Percentiles rank a stretch among this genome's conserved stretches.
phyloP scores from a whole-genome alignment of 345 rosid genomes.

The Rubroshorea leprosula region DNA sequence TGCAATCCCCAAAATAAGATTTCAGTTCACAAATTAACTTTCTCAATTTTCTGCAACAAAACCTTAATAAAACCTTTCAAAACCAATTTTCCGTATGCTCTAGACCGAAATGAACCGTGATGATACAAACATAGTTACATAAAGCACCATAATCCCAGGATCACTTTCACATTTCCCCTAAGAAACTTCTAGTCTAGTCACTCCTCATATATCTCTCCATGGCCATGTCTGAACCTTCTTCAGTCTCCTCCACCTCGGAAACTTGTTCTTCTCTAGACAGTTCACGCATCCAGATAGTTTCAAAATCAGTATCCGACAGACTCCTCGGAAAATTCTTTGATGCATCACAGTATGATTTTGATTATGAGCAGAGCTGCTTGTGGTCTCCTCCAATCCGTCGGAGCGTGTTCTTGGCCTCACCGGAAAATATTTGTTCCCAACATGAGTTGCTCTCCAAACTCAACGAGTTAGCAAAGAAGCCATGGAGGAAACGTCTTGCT shows the following conservation, averaged over 20 bases:
- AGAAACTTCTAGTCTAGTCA: no score
- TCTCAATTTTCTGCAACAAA: no score
- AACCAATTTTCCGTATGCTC: no score
- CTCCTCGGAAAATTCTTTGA: constrained; percentile 58
- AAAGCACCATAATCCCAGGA: no score
- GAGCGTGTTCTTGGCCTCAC: constrained; percentile 46
- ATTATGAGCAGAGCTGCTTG: constrained; percentile 49
- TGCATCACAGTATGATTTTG: constrained; percentile 54
- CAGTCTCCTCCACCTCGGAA: constrained; percentile 23
- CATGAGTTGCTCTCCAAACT: constrained; percentile 49
- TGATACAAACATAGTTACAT: no score
- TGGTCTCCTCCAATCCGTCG: constrained; percentile 69
- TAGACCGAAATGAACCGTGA: no score
- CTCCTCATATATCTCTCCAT: no score
- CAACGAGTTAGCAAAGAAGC: constrained; percentile 2
- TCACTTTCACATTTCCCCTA: no score
- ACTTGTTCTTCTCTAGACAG: constrained; percentile 3
- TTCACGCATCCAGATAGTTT: constrained; percentile 38
- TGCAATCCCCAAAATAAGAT: no score
- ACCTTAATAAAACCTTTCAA: no score
- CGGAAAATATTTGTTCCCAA: constrained; percentile 40
- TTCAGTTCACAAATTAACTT: no score
- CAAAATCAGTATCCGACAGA: constrained; percentile 51
- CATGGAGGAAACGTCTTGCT: constrained; percentile 6
- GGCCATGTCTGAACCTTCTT: constrained; percentile 28